Conservation (phyloP, 768 basidiomycete genomes). For the Harrya chromipes region DNA sequence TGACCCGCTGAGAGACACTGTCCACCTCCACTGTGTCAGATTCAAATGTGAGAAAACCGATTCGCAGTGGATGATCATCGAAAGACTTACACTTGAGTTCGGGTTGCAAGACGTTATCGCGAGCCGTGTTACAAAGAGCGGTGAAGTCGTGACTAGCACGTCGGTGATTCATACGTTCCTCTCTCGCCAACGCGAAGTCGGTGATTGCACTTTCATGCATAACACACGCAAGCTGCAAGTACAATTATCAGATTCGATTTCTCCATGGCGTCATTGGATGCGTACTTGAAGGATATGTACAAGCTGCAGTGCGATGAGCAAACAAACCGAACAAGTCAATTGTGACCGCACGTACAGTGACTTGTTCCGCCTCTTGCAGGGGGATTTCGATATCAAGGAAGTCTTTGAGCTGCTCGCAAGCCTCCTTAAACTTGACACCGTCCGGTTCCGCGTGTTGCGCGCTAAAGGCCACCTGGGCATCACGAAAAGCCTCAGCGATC, state of each 20-base stretch:
- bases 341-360: conserved; percentile 3
- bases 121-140: neutral
- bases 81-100: conserved; percentile 15
- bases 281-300: conserved; percentile 21
- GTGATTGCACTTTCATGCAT: conserved; percentile 26
- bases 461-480: conserved; percentile 13
- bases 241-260: neutral
- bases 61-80: neutral
- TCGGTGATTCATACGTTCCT: conserved; percentile 4
- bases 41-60: conserved; percentile 1
- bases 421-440: conserved; percentile 1
- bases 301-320: conserved; percentile 11
- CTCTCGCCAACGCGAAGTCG: conserved; percentile 2
- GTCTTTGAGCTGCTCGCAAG: conserved; percentile 8
- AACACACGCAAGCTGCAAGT: conserved; percentile 18
- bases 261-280: neutral
- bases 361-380: conserved; percentile 9
- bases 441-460: conserved; percentile 14
- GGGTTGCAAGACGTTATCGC: neutral
- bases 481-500: conserved; percentile 5
- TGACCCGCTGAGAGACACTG: neutral
- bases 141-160: conserved; percentile 7
- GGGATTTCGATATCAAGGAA: conserved; percentile 7
- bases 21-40: conserved; percentile 1
- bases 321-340: neutral